phyloP scores from a whole-genome alignment of 2,329 filamentous ascomycete species.

The Beauveria sp. region DNA sequence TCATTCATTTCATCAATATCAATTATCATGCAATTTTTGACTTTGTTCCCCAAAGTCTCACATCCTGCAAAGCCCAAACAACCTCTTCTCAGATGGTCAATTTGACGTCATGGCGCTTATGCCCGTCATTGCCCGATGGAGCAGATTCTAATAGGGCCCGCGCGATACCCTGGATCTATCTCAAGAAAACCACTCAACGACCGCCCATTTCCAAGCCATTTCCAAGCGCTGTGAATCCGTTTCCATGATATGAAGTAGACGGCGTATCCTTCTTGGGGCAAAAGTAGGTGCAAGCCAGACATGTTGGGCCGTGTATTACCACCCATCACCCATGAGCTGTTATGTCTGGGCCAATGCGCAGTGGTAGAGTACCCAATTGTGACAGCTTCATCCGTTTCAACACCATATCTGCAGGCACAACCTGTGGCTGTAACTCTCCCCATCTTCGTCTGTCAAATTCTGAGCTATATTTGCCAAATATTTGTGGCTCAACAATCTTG shows the following conservation, averaged over 20 bases:
- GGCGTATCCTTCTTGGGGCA: background rate
- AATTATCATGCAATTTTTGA: background rate
- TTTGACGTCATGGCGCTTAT: constrained; percentile 4
- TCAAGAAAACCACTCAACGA: background rate
- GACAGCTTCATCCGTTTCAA: background rate
- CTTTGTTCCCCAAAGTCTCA: background rate
- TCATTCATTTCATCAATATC: too few species aligned
- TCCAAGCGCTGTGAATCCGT: background rate
- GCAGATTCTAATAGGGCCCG: background rate
- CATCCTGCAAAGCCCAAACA: background rate
- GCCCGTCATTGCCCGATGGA: constrained; percentile 2
- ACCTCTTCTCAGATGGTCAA: background rate
- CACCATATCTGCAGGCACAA: constrained; percentile 13
- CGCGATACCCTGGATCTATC: background rate
- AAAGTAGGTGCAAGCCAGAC: background rate
- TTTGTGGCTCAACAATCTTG: background rate
- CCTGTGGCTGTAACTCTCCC: constrained; percentile 20
- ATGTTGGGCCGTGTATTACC: background rate
- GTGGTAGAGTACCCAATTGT: background rate
- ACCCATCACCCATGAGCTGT: background rate
- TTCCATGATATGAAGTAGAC: background rate
- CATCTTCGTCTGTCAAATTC: constrained; percentile 13
- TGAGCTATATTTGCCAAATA: background rate
- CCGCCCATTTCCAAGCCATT: background rate
- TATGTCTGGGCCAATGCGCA: background rate